Evolutionary conservation across 805 yeast species (phyloP).

Genomic region (Candida nanaspora): DNA sequence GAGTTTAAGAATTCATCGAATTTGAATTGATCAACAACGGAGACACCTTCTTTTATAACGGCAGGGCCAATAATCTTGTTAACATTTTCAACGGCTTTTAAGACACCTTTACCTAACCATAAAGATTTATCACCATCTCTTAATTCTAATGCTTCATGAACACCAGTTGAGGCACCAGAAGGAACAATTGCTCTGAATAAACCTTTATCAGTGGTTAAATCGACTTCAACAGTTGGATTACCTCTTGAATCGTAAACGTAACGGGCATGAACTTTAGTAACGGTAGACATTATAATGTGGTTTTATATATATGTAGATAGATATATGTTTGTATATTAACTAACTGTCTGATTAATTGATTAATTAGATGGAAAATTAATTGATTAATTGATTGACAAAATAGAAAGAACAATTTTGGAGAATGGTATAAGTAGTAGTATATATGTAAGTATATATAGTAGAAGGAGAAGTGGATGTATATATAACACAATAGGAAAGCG

Average conservation of each 20-base stretch:
- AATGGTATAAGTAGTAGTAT: background rate
- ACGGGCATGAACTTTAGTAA: constrained; percentile 85
- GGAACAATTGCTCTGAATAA: constrained; percentile 96
- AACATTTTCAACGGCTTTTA: constrained; percentile 94
- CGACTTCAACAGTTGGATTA: constrained; percentile 99
- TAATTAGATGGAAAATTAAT: background rate
- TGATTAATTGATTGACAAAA: background rate
- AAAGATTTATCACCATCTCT: constrained; percentile 97
- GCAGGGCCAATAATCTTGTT: constrained; percentile 95
- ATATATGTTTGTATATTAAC: too few species aligned
- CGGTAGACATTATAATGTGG: constrained; percentile 41
- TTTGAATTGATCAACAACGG: constrained; percentile 80
- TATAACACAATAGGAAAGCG: too few species aligned
- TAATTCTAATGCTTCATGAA: constrained; percentile 96
- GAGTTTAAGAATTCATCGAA: constrained; percentile 78
- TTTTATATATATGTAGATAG: too few species aligned
- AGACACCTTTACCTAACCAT: constrained; percentile 99
- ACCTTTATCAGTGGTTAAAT: constrained; percentile 87
- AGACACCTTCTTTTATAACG: constrained; percentile 68
- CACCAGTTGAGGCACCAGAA: constrained; percentile 99
- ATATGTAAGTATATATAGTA: background rate
- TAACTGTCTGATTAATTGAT: background rate
- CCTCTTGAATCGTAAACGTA: constrained; percentile 99
- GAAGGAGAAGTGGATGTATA: background rate
- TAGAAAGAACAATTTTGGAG: too few species aligned